Conservation (phyloP, 2,329 filamentous ascomycete species). For the Ascosphaera aggregata region DNA sequence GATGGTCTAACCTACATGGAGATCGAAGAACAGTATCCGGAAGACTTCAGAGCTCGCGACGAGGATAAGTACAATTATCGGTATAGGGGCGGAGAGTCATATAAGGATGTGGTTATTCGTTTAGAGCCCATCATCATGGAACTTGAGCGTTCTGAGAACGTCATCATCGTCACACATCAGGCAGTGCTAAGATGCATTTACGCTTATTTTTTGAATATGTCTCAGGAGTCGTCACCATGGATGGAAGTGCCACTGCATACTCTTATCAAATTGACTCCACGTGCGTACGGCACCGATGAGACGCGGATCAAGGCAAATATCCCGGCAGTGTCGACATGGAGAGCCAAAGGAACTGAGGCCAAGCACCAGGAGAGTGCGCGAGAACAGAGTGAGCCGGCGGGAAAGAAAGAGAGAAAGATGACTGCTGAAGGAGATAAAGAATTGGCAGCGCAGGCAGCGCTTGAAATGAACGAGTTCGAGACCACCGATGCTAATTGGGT, state of each 20-base stretch:
- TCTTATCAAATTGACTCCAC: constrained; percentile 84
- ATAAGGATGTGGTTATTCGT: constrained; percentile 91
- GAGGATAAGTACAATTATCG: constrained; percentile 99
- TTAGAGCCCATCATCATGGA: constrained; percentile 99
- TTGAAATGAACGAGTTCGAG: neutral
- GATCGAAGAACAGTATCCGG: constrained; percentile 74
- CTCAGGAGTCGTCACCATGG: constrained; percentile 84
- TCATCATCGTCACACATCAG: constrained; percentile 94
- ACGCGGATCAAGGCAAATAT: constrained; percentile 76
- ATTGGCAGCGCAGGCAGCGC: neutral
- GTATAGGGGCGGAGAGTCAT: constrained; percentile 86
- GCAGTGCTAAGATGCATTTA: constrained; percentile 94
- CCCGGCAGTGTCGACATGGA: constrained; percentile 86
- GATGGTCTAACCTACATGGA: constrained; percentile 92
- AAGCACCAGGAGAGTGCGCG: constrained; percentile 40
- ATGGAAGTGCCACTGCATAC: constrained; percentile 96
- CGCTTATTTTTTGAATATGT: constrained; percentile 95
- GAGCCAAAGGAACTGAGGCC: constrained; percentile 77
- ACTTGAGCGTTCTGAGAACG: constrained; percentile 83
- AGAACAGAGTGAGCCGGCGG: constrained; percentile 8
- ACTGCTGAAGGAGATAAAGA: neutral
- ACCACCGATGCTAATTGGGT: neutral
- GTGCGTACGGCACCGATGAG: constrained; percentile 83
- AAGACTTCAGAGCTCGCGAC: constrained; percentile 87
- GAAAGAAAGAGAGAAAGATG: constrained; percentile 5